Conservation (phyloP, 2,329 filamentous ascomycete species). For the Penicillium sp. region DNA sequence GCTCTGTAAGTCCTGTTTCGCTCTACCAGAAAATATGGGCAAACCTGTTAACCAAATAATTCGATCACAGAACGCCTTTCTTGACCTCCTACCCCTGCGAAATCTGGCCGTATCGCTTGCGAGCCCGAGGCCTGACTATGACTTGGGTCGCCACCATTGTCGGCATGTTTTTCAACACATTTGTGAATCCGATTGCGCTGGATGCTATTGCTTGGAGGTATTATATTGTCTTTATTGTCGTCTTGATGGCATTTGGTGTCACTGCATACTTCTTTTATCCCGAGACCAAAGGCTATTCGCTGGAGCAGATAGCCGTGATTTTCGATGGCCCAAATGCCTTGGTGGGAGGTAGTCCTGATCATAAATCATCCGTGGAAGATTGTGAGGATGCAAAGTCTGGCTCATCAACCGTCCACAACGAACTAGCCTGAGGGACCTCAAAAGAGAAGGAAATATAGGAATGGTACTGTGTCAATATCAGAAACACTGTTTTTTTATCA, state of each 20-base stretch:
- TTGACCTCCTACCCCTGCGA: slow-evolving; percentile 24
- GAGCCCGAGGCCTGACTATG: slow-evolving; percentile 23
- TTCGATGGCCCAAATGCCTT: neutral
- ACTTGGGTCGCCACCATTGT: slow-evolving; percentile 15
- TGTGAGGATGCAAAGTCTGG: neutral
- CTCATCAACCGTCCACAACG: neutral
- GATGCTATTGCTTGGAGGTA: slow-evolving; percentile 24
- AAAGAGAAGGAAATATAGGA: neutral
- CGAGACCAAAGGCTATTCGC: neutral
- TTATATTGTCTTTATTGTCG: slow-evolving; percentile 24
- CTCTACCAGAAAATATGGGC: neutral
- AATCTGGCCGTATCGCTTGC: slow-evolving; percentile 25
- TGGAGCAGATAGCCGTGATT: neutral
- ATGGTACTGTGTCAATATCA: neutral
- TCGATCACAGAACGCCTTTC: slow-evolving; percentile 18
- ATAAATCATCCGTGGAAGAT: neutral
- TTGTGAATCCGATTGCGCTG: slow-evolving; percentile 25
- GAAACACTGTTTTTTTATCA: too few species aligned
- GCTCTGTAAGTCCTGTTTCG: slow-evolving; percentile 17
- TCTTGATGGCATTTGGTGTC: slow-evolving; percentile 3
- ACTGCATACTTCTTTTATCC: neutral
- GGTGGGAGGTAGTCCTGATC: neutral
- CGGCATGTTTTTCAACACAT: slow-evolving; percentile 24
- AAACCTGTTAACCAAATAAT: neutral
- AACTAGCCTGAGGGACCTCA: neutral